Evolutionary conservation across 2,329 filamentous ascomycete genomes (phyloP).

Genomic region (Trichoderma citrinoviride): DNA sequence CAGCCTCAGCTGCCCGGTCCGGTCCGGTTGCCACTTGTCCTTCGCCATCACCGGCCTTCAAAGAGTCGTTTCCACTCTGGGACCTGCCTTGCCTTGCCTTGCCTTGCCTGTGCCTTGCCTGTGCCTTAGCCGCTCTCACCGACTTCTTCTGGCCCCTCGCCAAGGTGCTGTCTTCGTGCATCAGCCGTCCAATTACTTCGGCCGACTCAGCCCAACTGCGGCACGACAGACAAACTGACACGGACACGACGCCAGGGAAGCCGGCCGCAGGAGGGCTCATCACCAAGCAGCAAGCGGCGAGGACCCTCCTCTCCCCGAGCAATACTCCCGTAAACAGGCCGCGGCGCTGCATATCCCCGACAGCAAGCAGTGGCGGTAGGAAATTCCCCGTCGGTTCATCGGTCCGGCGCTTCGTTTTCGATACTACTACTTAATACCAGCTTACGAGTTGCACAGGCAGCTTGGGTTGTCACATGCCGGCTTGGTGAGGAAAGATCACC

Average conservation of each 20-base stretch:
- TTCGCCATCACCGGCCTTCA: not conserved
- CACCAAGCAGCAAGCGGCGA: not conserved
- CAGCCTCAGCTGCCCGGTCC: not conserved
- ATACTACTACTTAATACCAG: too few species aligned
- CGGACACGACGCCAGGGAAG: not conserved
- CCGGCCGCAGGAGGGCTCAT: not conserved
- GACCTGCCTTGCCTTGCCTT: not conserved
- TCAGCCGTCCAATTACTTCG: conserved; percentile 7
- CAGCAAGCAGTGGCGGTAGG: not conserved
- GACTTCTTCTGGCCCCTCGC: conserved; percentile 11
- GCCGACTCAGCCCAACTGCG: not conserved
- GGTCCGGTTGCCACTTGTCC: not conserved
- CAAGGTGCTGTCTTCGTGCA: not conserved
- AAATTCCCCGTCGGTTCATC: not conserved
- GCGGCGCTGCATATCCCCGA: not conserved
- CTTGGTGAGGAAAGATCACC: conserved; percentile 1
- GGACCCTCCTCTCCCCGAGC: not conserved
- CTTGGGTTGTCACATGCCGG: conserved; percentile 1
- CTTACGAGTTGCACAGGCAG: not conserved
- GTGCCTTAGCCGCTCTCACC: conserved; percentile 9
- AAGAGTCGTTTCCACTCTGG: not conserved
- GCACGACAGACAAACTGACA: not conserved
- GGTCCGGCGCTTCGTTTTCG: not conserved
- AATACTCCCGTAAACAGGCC: not conserved
- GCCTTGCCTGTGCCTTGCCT: too few species aligned